These are phyloP conservation scores for Polyrhizophydium stewartii DNA, from an alignment of 371 early-diverging fungal species.

Conservation along the genomic window DNA sequence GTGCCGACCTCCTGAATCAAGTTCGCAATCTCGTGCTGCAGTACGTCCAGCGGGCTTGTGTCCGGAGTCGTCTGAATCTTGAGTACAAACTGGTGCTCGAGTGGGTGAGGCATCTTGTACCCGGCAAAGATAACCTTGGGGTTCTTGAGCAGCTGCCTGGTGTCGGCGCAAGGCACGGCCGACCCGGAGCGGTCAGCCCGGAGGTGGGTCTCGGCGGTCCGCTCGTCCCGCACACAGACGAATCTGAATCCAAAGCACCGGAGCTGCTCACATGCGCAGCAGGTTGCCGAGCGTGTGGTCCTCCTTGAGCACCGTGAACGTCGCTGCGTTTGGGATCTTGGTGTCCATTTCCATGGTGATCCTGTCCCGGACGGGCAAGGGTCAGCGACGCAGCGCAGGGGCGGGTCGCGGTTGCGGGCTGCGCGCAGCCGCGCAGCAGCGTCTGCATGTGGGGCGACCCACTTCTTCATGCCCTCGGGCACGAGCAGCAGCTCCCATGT, in stretches of 20 bases:
- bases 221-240: not conserved
- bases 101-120: slow-evolving; percentile 97
- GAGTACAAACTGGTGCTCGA: slow-evolving; percentile 85
- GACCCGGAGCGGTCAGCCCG: not conserved
- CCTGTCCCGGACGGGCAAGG: slow-evolving; percentile 37
- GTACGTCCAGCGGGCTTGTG: slow-evolving; percentile 76
- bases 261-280: slow-evolving; percentile 66
- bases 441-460: not conserved
- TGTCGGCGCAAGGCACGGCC: not conserved
- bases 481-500: slow-evolving; percentile 68
- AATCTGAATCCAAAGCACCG: not conserved
- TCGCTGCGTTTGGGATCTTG: slow-evolving; percentile 92
- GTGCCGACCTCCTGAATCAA: slow-evolving; percentile 74
- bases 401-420: not conserved
- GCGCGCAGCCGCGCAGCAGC: no score
- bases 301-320: slow-evolving; percentile 89
- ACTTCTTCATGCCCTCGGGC: slow-evolving; percentile 88
- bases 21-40: slow-evolving; percentile 71
- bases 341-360: slow-evolving; percentile 82
- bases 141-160: slow-evolving; percentile 85
- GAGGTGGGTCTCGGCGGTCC: not conserved
- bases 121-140: slow-evolving; percentile 94
- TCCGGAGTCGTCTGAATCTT: slow-evolving; percentile 89
- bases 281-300: slow-evolving; percentile 97
- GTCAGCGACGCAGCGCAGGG: no score